Percentiles rank a stretch among this genome's conserved stretches.
Conservation (phyloP, 2,329 filamentous ascomycete genomes). For the Pseudogymnoascus pannorum region DNA sequence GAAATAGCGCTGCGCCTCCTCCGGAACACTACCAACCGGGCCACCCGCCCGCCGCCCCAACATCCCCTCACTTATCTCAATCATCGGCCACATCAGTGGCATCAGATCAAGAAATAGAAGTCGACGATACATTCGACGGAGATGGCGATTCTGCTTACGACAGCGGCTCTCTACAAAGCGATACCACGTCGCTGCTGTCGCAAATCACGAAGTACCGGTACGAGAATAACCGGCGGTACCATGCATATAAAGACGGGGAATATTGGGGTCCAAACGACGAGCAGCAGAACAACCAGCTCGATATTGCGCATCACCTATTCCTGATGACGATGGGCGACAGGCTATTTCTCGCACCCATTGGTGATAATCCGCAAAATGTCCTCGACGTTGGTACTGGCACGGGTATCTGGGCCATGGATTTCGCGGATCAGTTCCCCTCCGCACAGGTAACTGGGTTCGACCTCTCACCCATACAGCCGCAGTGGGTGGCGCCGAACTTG, state of each 20-base stretch:
- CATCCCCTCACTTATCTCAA: background rate
- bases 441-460: slow-evolving; percentile 28
- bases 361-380: slow-evolving; percentile 25
- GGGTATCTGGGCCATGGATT: slow-evolving; percentile 38
- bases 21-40: no score
- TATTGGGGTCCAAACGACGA: slow-evolving; percentile 29
- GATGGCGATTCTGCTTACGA: slow-evolving; percentile 11
- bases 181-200: slow-evolving; percentile 18
- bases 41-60: background rate
- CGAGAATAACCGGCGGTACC: slow-evolving; percentile 44
- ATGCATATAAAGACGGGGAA: slow-evolving; percentile 38
- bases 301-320: slow-evolving; percentile 25
- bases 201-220: slow-evolving; percentile 23
- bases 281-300: slow-evolving; percentile 24
- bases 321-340: slow-evolving; percentile 20
- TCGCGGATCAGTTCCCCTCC: slow-evolving; percentile 27
- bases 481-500: slow-evolving; percentile 51
- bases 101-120: background rate
- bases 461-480: slow-evolving; percentile 31
- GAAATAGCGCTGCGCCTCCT: background rate
- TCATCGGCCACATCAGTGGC: background rate
- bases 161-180: slow-evolving; percentile 9
- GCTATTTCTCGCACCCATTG: slow-evolving; percentile 26
- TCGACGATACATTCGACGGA: background rate
- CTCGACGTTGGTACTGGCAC: slow-evolving; percentile 38